Base-by-base conservation (phyloP, 2,329 filamentous ascomycete species). In the Colletotrichum orbiculare region DNA sequence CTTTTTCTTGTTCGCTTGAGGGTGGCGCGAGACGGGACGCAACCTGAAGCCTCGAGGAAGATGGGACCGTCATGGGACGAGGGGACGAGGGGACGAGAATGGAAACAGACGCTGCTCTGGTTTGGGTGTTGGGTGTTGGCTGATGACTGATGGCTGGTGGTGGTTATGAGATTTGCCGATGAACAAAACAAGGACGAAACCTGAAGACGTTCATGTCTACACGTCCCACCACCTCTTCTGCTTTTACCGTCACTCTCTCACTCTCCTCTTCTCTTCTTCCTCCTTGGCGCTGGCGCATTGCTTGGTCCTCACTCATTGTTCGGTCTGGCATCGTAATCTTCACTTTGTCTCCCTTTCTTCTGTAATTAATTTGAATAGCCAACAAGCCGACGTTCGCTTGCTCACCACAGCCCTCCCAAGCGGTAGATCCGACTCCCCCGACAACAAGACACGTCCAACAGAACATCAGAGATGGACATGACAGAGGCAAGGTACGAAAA, bases 401-500 rank as follows among this genome's bases (percentile, higher is more conserved):
- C 41, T 38, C 25, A 33, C 4, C 15, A 8, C 8, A 33, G 48
- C 3, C 25, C 25, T 17, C 25, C 45, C 17, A 60, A 53, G n/a
- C 61, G 61, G 60, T 64, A 43, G 57, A 65, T 65, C 46, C 62
- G 57, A 46, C 43, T 25, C 25, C 25, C 25, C 5, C 25, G 25
- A 25, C 25, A 5, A 25, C 25, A 25, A 25, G 25, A 25, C 25
- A 25, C 25, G 10, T 8, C 17, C 12, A 53, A 9, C n/a, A 8
- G 17, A 33, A 11, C 59, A 35, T 33, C 56, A 41, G 52, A 34
- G 33, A 68, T 67, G 66, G 66, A 67, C 41, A 67, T 64, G 54
- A 56, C 62, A 5, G 64, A 63, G 12, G 56, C 67, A n/a, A 66
- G 66, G 15, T 74, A 74, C 65, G 60, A 73, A 25, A 70, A 68